phyloP scores from a whole-genome alignment of 225 moss, liverwort and hornwort species.

The Pleurozium schreberi region DNA sequence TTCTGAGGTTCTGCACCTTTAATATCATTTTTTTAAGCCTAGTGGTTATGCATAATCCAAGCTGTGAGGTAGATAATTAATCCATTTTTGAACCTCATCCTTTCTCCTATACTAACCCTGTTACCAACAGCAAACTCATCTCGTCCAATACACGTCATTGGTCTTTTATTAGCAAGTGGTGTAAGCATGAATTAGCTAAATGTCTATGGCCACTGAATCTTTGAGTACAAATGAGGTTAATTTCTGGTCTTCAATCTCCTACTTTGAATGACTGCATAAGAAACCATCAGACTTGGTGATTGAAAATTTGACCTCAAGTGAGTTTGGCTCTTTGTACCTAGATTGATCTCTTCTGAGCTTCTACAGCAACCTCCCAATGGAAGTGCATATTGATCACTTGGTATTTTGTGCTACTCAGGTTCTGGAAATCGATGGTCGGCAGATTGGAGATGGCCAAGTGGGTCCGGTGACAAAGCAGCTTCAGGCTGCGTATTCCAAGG shows the following conservation, averaged over 20 bases:
- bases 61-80: background rate
- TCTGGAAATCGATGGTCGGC: slow-evolving; percentile 71
- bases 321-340: background rate
- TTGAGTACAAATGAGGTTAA: background rate
- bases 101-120: background rate
- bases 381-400: no score
- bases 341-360: background rate
- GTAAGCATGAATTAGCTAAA: background rate
- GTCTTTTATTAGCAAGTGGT: background rate
- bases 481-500: slow-evolving; percentile 39
- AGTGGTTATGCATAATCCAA: background rate
- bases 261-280: background rate
- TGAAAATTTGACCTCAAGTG: background rate
- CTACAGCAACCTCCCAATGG: background rate
- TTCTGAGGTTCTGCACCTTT: background rate
- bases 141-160: background rate
- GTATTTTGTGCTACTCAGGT: slow-evolving; percentile 38
- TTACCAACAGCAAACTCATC: background rate
- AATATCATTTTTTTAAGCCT: background rate
- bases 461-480: slow-evolving; percentile 53
- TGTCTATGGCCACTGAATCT: background rate
- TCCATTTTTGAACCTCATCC: background rate
- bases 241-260: background rate
- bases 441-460: slow-evolving; percentile 64
- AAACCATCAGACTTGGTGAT: background rate